phyloP scores from a whole-genome alignment of 495 filamentous ascomycete genomes.

The Xylaria curta region DNA sequence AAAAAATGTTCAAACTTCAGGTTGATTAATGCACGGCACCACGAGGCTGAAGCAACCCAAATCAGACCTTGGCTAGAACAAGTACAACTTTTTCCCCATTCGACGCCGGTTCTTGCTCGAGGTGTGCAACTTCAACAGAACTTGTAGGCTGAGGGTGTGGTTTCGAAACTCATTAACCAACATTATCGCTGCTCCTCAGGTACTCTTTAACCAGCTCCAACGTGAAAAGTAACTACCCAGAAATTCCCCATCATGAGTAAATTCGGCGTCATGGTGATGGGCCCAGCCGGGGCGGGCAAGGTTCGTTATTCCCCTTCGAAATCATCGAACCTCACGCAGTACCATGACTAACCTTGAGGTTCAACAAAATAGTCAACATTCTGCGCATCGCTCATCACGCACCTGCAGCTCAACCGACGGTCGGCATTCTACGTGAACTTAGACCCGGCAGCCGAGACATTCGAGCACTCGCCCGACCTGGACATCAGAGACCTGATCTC shows the following conservation, averaged over 20 bases:
- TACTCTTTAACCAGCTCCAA: neutral
- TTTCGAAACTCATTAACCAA: neutral
- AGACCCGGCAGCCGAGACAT: constrained; percentile 93
- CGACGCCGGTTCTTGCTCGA: neutral
- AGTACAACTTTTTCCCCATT: too few species aligned
- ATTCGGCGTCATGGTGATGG: constrained; percentile 93
- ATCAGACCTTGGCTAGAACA: constrained; percentile 7
- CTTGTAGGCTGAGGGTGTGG: neutral
- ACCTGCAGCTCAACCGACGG: constrained; percentile 85
- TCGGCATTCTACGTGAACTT: constrained; percentile 96
- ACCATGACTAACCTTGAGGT: neutral
- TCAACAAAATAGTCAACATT: constrained; percentile 74
- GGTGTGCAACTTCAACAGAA: too few species aligned
- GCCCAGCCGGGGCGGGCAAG: constrained; percentile 88
- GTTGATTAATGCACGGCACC: neutral
- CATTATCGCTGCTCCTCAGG: too few species aligned
- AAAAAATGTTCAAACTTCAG: constrained; percentile 20
- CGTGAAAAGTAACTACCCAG: neutral
- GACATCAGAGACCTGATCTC: constrained; percentile 97
- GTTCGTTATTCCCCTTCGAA: constrained; percentile 44
- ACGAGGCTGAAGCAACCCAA: constrained; percentile 35
- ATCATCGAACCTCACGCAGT: neutral
- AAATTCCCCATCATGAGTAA: constrained; percentile 73
- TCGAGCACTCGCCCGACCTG: constrained; percentile 89
- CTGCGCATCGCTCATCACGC: constrained; percentile 89